These are phyloP conservation scores for Termitomyces sp. DNA, from an alignment of 768 basidiomycete species.

Conservation along the genomic window DNA sequence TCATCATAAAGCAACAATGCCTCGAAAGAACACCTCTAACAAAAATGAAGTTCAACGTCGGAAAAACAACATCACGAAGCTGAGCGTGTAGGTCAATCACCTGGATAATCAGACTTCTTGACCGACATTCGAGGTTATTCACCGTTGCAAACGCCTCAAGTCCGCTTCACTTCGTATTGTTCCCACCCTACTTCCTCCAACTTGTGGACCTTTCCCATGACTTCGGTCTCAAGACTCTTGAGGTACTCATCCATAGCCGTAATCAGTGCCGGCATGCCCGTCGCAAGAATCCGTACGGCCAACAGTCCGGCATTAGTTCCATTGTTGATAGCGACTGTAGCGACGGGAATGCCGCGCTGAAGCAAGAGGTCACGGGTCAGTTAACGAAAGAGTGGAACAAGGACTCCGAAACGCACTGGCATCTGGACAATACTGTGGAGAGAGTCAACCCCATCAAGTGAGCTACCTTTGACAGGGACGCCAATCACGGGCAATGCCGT, in stretches of 20 bases:
- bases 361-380: not conserved
- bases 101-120: not conserved
- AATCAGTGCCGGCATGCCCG: conserved; percentile 62
- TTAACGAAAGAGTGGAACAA: not conserved
- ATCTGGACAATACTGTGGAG: conserved; percentile 97
- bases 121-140: not conserved
- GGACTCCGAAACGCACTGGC: conserved; percentile 60
- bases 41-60: not conserved
- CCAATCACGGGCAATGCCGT: conserved; percentile 90
- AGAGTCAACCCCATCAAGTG: conserved; percentile 94
- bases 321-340: conserved; percentile 96
- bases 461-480: conserved; percentile 93
- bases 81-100: not conserved
- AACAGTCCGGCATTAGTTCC: conserved; percentile 89
- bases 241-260: conserved; percentile 72
- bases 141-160: conserved; percentile 4
- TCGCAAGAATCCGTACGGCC: conserved; percentile 83
- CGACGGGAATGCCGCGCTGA: conserved; percentile 93
- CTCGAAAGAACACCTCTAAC: not conserved
- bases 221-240: conserved; percentile 63
- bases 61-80: not conserved
- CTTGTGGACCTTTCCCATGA: conserved; percentile 71
- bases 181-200: conserved; percentile 85
- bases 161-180: conserved; percentile 50
- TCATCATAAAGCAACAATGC: not conserved